A percentile compares a stretch with the other conserved stretches of the same genome.
These are phyloP conservation scores for Skeletonema marinoi DNA, from an alignment of 108 stramenopile genomes.

Conservation along the genomic window DNA sequence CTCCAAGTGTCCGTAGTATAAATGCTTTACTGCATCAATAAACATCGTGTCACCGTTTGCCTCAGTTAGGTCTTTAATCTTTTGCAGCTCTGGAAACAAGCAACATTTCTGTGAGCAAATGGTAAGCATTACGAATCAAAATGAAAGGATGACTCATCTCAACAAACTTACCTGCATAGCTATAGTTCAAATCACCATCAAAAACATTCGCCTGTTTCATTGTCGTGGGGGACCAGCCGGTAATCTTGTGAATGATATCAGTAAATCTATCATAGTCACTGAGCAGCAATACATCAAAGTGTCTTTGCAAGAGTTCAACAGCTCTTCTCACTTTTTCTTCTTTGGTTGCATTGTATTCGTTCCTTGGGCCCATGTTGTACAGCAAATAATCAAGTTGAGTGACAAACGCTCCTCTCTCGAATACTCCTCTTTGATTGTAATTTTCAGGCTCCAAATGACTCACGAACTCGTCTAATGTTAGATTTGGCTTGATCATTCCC, in stretches of 20 bases:
- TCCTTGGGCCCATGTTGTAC: constrained; percentile 14
- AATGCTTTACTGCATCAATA: constrained; percentile 52
- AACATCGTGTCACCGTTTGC: constrained; percentile 46
- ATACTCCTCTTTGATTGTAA: constrained; percentile 15
- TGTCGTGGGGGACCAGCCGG: constrained; percentile 20
- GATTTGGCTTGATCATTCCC: constrained; percentile 9
- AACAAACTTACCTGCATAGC: constrained; percentile 26
- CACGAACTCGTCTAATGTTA: constrained; percentile 18
- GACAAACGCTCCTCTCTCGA: neutral
- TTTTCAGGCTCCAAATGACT: constrained; percentile 1
- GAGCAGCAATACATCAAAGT: constrained; percentile 44
- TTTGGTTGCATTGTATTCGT: neutral
- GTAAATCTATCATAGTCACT: constrained; percentile 22
- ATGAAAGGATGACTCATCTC: no score
- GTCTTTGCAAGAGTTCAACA: constrained; percentile 19
- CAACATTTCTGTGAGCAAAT: no score
- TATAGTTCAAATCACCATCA: constrained; percentile 39
- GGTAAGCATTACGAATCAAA: no score
- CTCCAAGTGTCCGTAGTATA: constrained; percentile 11
- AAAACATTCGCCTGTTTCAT: constrained; percentile 27
- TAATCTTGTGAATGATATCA: constrained; percentile 22
- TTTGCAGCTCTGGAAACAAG: neutral
- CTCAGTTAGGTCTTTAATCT: constrained; percentile 38
- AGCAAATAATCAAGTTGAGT: constrained; percentile 46
- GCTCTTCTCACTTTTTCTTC: constrained; percentile 34